Evolutionary conservation across 2,329 filamentous ascomycete genomes (phyloP).

Genomic region (Arthrocladium fulminans): DNA sequence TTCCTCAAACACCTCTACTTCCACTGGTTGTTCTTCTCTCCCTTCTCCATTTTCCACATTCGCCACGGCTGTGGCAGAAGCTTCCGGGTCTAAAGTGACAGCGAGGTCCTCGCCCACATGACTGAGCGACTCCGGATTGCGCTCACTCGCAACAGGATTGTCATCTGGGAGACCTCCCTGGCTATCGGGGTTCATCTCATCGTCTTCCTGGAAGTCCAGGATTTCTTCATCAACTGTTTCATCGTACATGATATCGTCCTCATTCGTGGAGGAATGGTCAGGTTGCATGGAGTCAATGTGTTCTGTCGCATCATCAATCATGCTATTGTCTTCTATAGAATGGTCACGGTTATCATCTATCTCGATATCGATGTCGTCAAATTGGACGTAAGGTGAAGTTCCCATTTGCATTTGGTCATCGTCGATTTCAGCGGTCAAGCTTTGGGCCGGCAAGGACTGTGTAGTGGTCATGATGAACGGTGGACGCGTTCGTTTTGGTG

Average conservation of each 20-base stretch:
- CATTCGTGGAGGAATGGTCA: conserved; percentile 3
- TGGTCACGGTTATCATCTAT: conserved; percentile 18
- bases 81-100: neutral
- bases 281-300: conserved; percentile 16
- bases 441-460: neutral
- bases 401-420: conserved; percentile 23
- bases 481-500: neutral
- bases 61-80: neutral
- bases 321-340: conserved; percentile 19
- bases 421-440: neutral
- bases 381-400: conserved; percentile 19
- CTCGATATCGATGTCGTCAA: conserved; percentile 23
- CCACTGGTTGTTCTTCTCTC: neutral
- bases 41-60: neutral
- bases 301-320: conserved; percentile 22
- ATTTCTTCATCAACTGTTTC: conserved; percentile 10
- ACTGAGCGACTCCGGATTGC: neutral
- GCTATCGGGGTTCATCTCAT: neutral
- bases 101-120: neutral
- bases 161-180: neutral
- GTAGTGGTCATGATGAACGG: conserved; percentile 2
- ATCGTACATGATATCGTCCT: conserved; percentile 21
- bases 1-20: neutral
- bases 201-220: conserved; percentile 2
- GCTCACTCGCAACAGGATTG: neutral